Conservation (phyloP, 2,329 filamentous ascomycete species). For the Phyllosticta ampelicida region DNA sequence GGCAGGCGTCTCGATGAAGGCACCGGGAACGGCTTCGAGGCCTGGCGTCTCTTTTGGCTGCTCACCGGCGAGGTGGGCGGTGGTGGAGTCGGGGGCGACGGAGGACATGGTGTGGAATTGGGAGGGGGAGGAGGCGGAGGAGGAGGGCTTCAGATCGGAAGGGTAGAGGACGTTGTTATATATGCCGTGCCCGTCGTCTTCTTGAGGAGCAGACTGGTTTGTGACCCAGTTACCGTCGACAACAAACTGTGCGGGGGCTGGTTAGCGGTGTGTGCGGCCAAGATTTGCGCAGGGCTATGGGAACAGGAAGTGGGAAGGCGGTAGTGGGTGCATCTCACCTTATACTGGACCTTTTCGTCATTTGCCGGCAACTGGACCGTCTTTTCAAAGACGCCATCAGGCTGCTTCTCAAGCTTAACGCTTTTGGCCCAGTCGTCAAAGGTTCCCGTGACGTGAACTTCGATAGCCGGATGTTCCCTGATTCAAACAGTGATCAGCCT, state of each 20-base stretch:
- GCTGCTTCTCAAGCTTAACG: conserved; percentile 65
- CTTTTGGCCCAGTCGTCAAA: conserved; percentile 93
- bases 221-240: conserved; percentile 86
- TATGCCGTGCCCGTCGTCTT: conserved; percentile 73
- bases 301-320: background rate
- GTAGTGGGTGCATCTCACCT: conserved; percentile 49
- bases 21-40: conserved; percentile 44
- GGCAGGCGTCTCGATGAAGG: conserved; percentile 62
- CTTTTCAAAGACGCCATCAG: conserved; percentile 63
- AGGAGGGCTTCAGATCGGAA: conserved; percentile 51
- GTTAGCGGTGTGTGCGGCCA: conserved; percentile 12
- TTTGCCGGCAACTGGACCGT: conserved; percentile 59
- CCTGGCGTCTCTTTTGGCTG: conserved; percentile 42
- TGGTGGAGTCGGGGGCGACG: conserved; percentile 25
- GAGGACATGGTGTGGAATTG: conserved; percentile 50
- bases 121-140: conserved; percentile 19
- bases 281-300: conserved; percentile 1
- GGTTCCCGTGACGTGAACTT: conserved; percentile 90
- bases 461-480: conserved; percentile 73
- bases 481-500: background rate
- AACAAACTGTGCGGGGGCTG: conserved; percentile 57
- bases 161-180: conserved; percentile 84
- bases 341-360: conserved; percentile 76
- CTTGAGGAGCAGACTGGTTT: conserved; percentile 69
- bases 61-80: conserved; percentile 20